Evolutionary conservation across 31 red algal species (phyloP).

Genomic region (Odonthalia washingtoniensis): DNA sequence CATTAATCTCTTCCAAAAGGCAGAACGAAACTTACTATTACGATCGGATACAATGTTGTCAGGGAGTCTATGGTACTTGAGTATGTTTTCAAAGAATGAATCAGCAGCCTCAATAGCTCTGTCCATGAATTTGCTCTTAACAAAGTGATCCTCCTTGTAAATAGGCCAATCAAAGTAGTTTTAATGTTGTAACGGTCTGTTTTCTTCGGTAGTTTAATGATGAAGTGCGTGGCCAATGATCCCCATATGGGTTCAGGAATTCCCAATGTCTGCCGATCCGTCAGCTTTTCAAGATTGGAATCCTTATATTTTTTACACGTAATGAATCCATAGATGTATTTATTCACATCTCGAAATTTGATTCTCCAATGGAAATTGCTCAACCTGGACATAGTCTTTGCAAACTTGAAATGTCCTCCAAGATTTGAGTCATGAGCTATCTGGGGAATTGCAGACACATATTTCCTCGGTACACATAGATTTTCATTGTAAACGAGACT

Average conservation of each 20-base stretch:
- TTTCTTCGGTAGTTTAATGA: conserved; percentile 36
- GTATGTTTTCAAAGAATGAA: conserved; percentile 40
- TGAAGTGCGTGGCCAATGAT: conserved; percentile 38
- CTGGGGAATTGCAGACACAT: background rate
- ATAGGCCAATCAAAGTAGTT: conserved; percentile 33
- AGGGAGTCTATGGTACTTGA: conserved; percentile 44
- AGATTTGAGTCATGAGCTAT: conserved; percentile 32
- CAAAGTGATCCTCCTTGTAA: conserved; percentile 42
- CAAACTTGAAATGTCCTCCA: conserved; percentile 42
- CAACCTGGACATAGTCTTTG: conserved; percentile 33
- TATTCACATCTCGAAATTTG: conserved; percentile 16
- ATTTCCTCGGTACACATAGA: conserved; percentile 28
- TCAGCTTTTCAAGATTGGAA: conserved; percentile 18
- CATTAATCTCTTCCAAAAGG: conserved; percentile 39
- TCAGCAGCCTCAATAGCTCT: conserved; percentile 34
- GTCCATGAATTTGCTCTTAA: conserved; percentile 19
- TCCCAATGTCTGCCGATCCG: conserved; percentile 8
- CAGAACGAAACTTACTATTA: conserved; percentile 55
- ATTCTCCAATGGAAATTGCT: conserved; percentile 41
- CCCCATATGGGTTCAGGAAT: conserved; percentile 45
- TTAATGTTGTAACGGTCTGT: conserved; percentile 16
- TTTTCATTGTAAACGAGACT: conserved; percentile 22
- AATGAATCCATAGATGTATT: conserved; percentile 31
- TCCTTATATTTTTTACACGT: conserved; percentile 36
- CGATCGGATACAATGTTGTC: too few relatives aligned